These are phyloP conservation scores for Hypomontagnella submonticulosa DNA, from an alignment of 495 filamentous ascomycete genomes.

Conservation along the genomic window DNA sequence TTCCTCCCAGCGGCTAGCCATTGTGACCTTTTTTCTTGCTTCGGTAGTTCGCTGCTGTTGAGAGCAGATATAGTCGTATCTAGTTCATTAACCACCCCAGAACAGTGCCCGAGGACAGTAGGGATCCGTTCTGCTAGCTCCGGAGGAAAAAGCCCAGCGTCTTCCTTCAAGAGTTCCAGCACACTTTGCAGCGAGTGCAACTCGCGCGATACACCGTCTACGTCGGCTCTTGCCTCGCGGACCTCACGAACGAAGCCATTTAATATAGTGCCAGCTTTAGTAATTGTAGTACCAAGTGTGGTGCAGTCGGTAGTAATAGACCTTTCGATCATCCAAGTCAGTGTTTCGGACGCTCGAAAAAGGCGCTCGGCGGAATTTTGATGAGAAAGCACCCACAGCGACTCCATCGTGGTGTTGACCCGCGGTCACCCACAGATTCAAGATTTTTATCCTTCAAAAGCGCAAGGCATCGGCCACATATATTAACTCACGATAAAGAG, in stretches of 20 bases:
- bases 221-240: constrained; percentile 58
- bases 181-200: constrained; percentile 60
- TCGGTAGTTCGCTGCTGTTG: constrained; percentile 45
- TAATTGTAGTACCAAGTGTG: constrained; percentile 50
- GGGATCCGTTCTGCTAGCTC: constrained; percentile 53
- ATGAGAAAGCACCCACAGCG: constrained; percentile 39
- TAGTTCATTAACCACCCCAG: constrained; percentile 50
- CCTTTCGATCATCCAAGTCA: constrained; percentile 47
- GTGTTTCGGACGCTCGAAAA: constrained; percentile 40
- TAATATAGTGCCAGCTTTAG: constrained; percentile 45
- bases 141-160: constrained; percentile 52
- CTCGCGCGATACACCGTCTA: constrained; percentile 59
- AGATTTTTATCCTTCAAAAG: constrained; percentile 24
- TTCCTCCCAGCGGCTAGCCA: constrained; percentile 52
- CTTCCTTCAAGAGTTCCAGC: constrained; percentile 58
- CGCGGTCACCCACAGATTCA: constrained; percentile 33
- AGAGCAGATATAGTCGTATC: constrained; percentile 48
- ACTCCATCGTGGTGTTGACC: constrained; percentile 43
- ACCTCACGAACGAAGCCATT: constrained; percentile 57
- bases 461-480: constrained; percentile 40
- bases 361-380: constrained; percentile 31
- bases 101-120: constrained; percentile 51
- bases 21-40: constrained; percentile 53
- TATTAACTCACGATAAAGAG: constrained; percentile 32
- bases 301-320: constrained; percentile 58